These are phyloP conservation scores for Cetraspora pellucida DNA, from an alignment of 192 early-diverging fungal species.

Conservation along the genomic window DNA sequence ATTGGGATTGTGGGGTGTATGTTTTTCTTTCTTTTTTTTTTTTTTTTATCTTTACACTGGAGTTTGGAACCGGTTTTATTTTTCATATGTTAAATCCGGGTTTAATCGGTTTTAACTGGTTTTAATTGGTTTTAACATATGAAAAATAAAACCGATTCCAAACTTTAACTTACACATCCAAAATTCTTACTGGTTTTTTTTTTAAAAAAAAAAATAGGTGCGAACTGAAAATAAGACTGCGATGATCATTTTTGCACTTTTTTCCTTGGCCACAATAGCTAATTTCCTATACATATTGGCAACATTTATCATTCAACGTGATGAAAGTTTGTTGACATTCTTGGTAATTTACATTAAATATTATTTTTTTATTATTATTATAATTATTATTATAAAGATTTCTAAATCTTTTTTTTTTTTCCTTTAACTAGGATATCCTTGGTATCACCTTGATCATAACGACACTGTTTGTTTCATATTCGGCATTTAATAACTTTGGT, in stretches of 20 bases:
- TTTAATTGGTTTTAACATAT: no score
- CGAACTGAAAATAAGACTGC: constrained; percentile 22
- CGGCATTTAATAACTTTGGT: constrained; percentile 12
- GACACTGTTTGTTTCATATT: constrained; percentile 18
- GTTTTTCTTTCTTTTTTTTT: neutral
- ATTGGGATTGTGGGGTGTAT: constrained; percentile 27
- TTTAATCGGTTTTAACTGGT: no score
- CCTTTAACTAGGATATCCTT: constrained; percentile 1
- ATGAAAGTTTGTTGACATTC: constrained; percentile 9
- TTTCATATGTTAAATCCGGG: no score
- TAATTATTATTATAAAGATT: neutral
- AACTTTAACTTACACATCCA: neutral
- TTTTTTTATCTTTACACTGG: neutral
- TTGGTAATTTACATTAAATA: constrained; percentile 1
- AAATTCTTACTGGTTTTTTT: neutral
- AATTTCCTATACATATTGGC: constrained; percentile 26
- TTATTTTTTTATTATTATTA: neutral
- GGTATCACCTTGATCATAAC: constrained; percentile 12
- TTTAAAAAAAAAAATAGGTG: constrained; percentile 6
- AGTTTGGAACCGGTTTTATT: no score
- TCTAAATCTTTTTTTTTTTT: neutral
- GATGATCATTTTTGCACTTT: constrained; percentile 7
- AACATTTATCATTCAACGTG: constrained; percentile 7
- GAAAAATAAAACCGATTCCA: no score
- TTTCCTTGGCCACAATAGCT: neutral